Evolutionary conservation across 2,329 filamentous ascomycete species (phyloP).

Genomic region (Colletotrichum navitas): DNA sequence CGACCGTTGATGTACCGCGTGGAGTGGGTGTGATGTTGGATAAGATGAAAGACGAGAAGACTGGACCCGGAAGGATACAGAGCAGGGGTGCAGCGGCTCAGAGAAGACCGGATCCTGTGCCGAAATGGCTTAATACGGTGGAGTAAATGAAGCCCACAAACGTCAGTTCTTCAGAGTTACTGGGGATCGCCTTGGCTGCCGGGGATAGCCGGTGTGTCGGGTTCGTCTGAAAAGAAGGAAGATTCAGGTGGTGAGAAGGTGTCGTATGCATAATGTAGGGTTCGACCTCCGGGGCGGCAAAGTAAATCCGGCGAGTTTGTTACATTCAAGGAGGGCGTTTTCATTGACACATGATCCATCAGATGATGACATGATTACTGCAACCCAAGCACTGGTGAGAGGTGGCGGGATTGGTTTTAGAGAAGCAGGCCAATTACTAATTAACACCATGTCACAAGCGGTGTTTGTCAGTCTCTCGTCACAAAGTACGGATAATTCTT

Average conservation of each 20-base stretch:
- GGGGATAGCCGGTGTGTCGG: constrained; percentile 14
- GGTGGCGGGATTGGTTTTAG: constrained; percentile 11
- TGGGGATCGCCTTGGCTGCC: neutral
- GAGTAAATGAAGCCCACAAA: constrained; percentile 17
- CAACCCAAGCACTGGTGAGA: neutral
- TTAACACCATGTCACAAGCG: neutral
- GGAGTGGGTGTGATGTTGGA: neutral
- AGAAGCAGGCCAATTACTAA: neutral
- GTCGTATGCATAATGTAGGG: neutral
- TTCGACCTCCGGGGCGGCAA: neutral
- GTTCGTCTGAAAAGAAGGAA: constrained; percentile 33
- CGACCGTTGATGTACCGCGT: neutral
- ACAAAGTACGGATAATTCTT: constrained; percentile 4
- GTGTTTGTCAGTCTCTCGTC: neutral
- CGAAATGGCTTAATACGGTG: constrained; percentile 7
- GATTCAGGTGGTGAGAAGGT: constrained; percentile 5
- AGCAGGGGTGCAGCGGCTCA: neutral
- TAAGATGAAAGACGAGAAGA: neutral
- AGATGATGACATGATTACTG: neutral
- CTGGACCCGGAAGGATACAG: neutral
- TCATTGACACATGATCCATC: neutral
- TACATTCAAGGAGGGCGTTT: neutral
- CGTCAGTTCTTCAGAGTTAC: neutral
- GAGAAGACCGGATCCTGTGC: constrained; percentile 4
- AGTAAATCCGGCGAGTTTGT: neutral